phyloP scores from a whole-genome alignment of 352 stramenopile genomes.

The Elongisporangium undulatum region DNA sequence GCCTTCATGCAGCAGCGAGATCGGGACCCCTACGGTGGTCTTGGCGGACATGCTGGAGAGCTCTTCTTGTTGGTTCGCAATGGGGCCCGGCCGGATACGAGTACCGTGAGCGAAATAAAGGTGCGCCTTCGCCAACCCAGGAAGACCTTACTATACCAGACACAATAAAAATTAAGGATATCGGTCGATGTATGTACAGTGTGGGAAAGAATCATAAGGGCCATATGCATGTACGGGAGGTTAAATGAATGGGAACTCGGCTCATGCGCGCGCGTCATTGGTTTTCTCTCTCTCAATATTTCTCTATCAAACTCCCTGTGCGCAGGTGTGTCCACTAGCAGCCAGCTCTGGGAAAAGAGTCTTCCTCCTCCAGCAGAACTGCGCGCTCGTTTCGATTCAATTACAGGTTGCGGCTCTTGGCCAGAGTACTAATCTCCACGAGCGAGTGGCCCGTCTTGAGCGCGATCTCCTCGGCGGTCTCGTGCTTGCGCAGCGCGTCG shows the following conservation, averaged over 20 bases:
- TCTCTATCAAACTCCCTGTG: slow-evolving; percentile 1
- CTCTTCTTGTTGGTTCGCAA: background rate
- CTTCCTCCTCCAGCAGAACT: background rate
- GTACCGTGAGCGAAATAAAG: background rate
- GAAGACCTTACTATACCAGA: background rate
- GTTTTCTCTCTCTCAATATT: background rate
- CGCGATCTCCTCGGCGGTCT: slow-evolving; percentile 92
- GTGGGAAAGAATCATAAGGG: background rate
- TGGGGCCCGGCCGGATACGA: background rate
- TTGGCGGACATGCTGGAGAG: background rate
- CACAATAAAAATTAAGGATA: background rate
- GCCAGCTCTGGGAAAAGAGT: background rate
- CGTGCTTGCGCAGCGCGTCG: slow-evolving; percentile 92
- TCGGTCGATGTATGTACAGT: background rate
- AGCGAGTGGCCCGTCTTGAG: slow-evolving; percentile 89
- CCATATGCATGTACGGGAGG: background rate
- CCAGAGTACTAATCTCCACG: slow-evolving; percentile 75
- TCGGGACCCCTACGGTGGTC: slow-evolving; percentile 62
- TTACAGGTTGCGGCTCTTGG: slow-evolving; percentile 68
- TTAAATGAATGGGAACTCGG: background rate
- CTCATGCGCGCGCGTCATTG: background rate
- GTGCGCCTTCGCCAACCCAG: background rate
- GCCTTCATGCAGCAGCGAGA: slow-evolving; percentile 85
- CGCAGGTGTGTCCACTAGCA: background rate
- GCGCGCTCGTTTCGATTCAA: background rate